Percentiles rank a stretch among this genome's conserved stretches.
phyloP scores from a whole-genome alignment of 2,329 filamentous ascomycete genomes.

The Cryphonectria japonica region DNA sequence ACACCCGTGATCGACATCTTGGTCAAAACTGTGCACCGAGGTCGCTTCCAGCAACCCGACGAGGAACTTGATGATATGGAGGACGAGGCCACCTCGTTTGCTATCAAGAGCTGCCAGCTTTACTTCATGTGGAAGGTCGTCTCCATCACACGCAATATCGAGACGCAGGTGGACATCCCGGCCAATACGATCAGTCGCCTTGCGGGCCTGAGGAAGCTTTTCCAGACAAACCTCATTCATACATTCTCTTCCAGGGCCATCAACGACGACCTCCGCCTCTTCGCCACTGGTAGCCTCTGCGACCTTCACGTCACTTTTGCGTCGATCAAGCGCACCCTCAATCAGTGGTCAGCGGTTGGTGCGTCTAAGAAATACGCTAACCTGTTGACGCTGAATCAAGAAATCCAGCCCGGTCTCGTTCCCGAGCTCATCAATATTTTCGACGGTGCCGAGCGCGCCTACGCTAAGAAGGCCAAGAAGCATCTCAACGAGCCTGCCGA shows the following conservation, averaged over 20 bases:
- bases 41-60: constrained; percentile 69
- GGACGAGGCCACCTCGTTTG: constrained; percentile 75
- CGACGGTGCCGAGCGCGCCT: constrained; percentile 73
- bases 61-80: constrained; percentile 76
- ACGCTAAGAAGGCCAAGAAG: constrained; percentile 70
- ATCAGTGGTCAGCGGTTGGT: constrained; percentile 47
- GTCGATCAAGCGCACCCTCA: constrained; percentile 63
- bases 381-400: constrained; percentile 66
- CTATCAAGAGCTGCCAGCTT: constrained; percentile 77
- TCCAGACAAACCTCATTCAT: constrained; percentile 67
- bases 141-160: constrained; percentile 58
- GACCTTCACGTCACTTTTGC: constrained; percentile 83
- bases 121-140: constrained; percentile 96
- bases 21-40: constrained; percentile 73
- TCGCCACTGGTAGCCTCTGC: constrained; percentile 75
- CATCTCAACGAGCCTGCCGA: constrained; percentile 67
- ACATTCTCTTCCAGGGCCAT: constrained; percentile 69
- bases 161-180: constrained; percentile 58
- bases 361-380: constrained; percentile 50
- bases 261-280: constrained; percentile 78
- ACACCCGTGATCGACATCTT: constrained; percentile 69
- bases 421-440: constrained; percentile 78
- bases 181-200: constrained; percentile 64
- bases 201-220: constrained; percentile 58
- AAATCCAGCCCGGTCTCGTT: constrained; percentile 65